phyloP scores from a whole-genome alignment of 768 basidiomycete genomes.

The Dioszegia aurantiaca region DNA sequence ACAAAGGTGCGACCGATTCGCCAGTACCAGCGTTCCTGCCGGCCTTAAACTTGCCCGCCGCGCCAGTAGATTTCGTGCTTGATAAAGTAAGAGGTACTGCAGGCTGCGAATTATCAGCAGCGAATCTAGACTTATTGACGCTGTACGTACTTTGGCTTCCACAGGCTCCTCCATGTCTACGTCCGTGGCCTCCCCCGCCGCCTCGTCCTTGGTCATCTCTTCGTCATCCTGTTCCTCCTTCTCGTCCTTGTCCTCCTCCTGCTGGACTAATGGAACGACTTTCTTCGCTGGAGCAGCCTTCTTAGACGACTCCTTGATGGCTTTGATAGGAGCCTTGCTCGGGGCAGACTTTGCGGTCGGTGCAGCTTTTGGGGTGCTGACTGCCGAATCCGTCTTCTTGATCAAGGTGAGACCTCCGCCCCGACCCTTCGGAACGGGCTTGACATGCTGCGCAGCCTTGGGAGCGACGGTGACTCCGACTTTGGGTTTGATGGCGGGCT shows the following conservation, averaged over 20 bases:
- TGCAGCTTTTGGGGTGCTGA: background rate
- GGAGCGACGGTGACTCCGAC: background rate
- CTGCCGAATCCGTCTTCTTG: background rate
- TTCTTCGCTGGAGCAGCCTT: background rate
- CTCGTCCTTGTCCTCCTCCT: background rate
- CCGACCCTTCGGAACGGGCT: background rate
- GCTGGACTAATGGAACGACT: background rate
- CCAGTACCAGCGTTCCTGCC: no score
- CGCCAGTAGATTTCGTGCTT: no score
- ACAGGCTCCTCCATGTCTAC: background rate
- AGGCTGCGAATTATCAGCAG: no score
- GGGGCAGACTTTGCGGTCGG: no score
- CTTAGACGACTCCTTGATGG: background rate
- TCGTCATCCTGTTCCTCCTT: constrained; percentile 6
- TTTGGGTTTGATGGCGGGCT: background rate
- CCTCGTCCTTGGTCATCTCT: background rate
- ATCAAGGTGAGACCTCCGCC: background rate
- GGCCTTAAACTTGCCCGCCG: no score
- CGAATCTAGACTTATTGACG: no score
- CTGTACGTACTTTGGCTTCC: background rate
- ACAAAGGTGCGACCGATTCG: no score
- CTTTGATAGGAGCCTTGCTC: background rate
- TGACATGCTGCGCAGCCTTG: background rate
- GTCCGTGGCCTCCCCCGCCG: background rate
- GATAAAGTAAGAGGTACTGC: no score